Conservation (phyloP, 495 filamentous ascomycete genomes). For the Mycothermus thermophilus region DNA sequence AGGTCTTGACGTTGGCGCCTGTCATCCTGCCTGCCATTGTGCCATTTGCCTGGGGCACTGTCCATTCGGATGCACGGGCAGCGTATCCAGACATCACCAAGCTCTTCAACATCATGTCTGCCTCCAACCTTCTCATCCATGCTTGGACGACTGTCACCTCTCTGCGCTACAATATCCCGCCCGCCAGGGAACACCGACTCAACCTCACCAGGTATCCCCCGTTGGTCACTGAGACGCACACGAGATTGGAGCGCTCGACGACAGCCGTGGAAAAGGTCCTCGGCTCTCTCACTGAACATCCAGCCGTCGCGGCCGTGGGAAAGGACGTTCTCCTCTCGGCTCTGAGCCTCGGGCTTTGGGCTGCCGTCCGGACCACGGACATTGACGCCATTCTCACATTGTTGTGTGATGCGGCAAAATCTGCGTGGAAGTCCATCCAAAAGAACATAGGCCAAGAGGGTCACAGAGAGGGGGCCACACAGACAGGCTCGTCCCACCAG, state of each 20-base stretch:
- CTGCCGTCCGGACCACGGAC: constrained; percentile 35
- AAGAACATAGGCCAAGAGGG: background rate
- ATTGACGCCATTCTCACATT: constrained; percentile 24
- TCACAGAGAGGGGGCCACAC: too few species aligned
- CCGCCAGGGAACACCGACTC: constrained; percentile 31
- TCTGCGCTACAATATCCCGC: constrained; percentile 29
- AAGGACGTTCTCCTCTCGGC: constrained; percentile 38
- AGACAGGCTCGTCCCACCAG: background rate
- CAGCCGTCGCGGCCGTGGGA: constrained; percentile 32
- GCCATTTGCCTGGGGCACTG: constrained; percentile 28
- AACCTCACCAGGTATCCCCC: constrained; percentile 29
- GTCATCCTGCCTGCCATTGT: constrained; percentile 26
- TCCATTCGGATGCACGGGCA: constrained; percentile 24
- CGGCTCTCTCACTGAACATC: constrained; percentile 32
- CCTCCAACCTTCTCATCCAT: constrained; percentile 24
- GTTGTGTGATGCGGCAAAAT: constrained; percentile 5
- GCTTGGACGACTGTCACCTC: constrained; percentile 21
- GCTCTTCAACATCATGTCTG: constrained; percentile 30
- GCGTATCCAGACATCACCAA: constrained; percentile 24
- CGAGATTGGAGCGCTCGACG: constrained; percentile 26
- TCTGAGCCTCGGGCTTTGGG: constrained; percentile 40
- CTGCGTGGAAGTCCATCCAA: background rate
- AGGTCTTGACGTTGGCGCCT: constrained; percentile 37
- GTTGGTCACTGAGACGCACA: constrained; percentile 27
- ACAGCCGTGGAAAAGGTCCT: constrained; percentile 30